Evolutionary conservation across 768 basidiomycete species (phyloP).

Genomic region (Cystobasidium ongulense): DNA sequence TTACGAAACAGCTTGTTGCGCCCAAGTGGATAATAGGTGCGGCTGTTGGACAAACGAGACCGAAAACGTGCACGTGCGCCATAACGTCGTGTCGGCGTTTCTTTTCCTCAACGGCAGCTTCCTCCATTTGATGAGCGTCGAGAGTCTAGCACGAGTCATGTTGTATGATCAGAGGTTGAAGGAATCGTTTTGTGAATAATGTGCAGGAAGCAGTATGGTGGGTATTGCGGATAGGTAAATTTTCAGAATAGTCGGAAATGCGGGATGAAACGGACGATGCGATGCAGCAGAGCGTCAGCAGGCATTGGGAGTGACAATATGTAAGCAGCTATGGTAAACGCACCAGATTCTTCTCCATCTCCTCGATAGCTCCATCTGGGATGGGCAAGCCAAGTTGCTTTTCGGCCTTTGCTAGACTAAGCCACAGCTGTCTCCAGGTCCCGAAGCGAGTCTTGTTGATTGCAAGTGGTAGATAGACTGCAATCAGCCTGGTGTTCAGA

Average conservation of each 20-base stretch:
- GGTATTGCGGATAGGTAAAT: background rate
- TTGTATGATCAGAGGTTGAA: background rate
- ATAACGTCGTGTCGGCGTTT: constrained; percentile 97
- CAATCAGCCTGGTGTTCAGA: too few species aligned
- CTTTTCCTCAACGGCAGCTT: constrained; percentile 91
- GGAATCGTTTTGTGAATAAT: too few species aligned
- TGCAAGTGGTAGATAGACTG: too few species aligned
- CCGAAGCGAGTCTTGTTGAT: constrained; percentile 95
- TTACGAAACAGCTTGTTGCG: constrained; percentile 97
- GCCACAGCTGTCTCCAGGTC: constrained; percentile 92
- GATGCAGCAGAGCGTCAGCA: background rate
- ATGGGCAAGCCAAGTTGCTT: constrained; percentile 89
- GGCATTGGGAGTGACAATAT: background rate
- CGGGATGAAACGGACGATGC: background rate
- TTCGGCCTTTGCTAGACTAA: constrained; percentile 91
- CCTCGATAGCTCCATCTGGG: constrained; percentile 76
- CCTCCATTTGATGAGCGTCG: constrained; percentile 78
- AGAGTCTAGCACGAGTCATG: constrained; percentile 55
- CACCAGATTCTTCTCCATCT: constrained; percentile 91
- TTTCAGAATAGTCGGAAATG: background rate
- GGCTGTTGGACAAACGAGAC: constrained; percentile 36
- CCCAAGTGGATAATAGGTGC: constrained; percentile 56
- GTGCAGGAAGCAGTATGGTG: background rate
- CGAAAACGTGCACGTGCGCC: constrained; percentile 97
- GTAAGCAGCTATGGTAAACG: too few species aligned